These are phyloP conservation scores for Trypanosoma caninum DNA, from an alignment of 208 protist genomes.

Conservation along the genomic window DNA sequence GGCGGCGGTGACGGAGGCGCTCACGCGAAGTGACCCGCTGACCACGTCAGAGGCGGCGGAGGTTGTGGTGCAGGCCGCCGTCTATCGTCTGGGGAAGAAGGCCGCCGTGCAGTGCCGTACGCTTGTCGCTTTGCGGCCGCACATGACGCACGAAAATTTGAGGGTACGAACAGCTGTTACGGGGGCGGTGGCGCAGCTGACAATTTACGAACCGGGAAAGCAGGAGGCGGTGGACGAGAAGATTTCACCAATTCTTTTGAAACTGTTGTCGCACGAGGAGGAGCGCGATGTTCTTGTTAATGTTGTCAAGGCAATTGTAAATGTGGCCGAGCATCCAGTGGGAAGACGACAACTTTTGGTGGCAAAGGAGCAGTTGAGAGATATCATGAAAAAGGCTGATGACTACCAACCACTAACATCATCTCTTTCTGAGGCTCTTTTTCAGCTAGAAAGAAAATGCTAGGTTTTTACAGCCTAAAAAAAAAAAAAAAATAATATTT, in stretches of 20 bases:
- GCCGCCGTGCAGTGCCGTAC: constrained; percentile 47
- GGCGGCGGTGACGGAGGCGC: constrained; percentile 33
- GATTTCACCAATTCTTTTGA: constrained; percentile 28
- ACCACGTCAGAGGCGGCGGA: constrained; percentile 64
- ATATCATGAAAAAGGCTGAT: constrained; percentile 20
- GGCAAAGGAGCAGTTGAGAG: constrained; percentile 36
- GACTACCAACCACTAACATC: constrained; percentile 28
- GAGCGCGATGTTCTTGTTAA: constrained; percentile 82
- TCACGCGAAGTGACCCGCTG: constrained; percentile 40
- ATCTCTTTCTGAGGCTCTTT: constrained; percentile 22
- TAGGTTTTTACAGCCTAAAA: too few species aligned
- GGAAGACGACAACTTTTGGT: constrained; percentile 41
- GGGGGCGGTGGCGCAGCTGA: constrained; percentile 66
- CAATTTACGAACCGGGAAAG: constrained; percentile 72
- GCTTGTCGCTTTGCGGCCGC: constrained; percentile 35
- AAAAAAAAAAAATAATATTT: too few species aligned
- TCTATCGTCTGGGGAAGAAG: constrained; percentile 51
- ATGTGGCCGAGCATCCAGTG: constrained; percentile 62
- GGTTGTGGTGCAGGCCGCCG: constrained; percentile 44
- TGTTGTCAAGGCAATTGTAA: constrained; percentile 55
- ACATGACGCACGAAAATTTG: constrained; percentile 61
- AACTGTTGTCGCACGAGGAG: constrained; percentile 49
- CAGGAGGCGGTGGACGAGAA: constrained; percentile 55
- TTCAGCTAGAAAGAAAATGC: constrained; percentile 24
- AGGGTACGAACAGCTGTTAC: constrained; percentile 62